Evolutionary conservation across 306 rosid species (phyloP), one percentile per base, ranked within the genome.

Genomic region (Dalbergia oliveri): DNA sequence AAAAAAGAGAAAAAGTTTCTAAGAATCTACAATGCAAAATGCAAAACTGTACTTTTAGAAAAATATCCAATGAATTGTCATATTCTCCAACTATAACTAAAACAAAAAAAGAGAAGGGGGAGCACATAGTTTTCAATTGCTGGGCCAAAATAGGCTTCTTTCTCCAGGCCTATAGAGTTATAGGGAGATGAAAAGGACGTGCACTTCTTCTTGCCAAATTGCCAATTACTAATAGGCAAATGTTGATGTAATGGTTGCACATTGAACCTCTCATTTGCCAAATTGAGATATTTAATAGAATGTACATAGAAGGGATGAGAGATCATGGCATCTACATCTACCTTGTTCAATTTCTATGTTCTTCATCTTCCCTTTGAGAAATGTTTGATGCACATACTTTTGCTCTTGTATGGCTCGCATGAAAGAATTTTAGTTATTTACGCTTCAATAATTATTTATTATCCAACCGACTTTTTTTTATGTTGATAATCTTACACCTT

Each of bases 51-150:
- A 6, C 4, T 41, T 49, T 68, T 23, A 44, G 53, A 35, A 76
- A 75, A 82, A 76, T 16, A 56, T 60, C 33, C 58, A 70, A 43
- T 51, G 66, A 68, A 65, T 16, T 76, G 81, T 69, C 68, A 68
- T 43, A 63, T 69, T 76, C 78, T 61, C 34, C 51, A 61, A 69
- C 81, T 13, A 57, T 13, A 69, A 15, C 43, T 11, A 5, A 66
- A 13, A 53, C 0, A n/a, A 47, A 44, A 35, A 12, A 49, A 13
- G 49, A n/a, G 23, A 73, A 0, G 41, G 41, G 31, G 31, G 31
- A 26, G 31, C 1, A 26, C 31, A 5, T 43, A 2, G 15, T 47
- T 47, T 47, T 11, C 53, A 47, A 47, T 47, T 47, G 11, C 53
- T 47, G 5, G n/a, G 53, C 53, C 53, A 51, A 4, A n/a, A 34